These are phyloP conservation scores for Ilyonectria robusta DNA, from an alignment of 2,329 filamentous ascomycete species.

Conservation along the genomic window DNA sequence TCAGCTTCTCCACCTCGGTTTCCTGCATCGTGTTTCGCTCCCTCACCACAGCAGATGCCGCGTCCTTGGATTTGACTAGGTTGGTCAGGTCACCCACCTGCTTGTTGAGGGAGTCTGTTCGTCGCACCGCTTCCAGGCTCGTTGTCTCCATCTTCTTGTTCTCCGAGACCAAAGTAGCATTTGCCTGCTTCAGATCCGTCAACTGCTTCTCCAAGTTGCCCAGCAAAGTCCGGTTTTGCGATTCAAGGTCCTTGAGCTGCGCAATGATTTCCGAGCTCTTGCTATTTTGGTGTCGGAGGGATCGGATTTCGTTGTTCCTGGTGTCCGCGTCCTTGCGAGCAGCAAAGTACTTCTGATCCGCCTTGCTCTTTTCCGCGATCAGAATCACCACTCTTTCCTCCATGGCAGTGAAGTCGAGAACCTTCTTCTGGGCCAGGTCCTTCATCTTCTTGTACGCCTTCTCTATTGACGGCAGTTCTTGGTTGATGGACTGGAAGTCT, in stretches of 20 bases:
- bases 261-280: slow-evolving; percentile 96
- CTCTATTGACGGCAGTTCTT: slow-evolving; percentile 90
- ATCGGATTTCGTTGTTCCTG: slow-evolving; percentile 83
- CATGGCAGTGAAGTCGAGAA: slow-evolving; percentile 79
- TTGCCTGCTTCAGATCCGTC: slow-evolving; percentile 83
- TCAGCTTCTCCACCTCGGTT: slow-evolving; percentile 84
- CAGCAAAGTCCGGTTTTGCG: slow-evolving; percentile 80
- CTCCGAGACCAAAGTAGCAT: slow-evolving; percentile 79
- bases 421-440: slow-evolving; percentile 86
- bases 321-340: slow-evolving; percentile 95
- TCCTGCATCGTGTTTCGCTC: slow-evolving; percentile 75
- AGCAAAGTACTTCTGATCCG: slow-evolving; percentile 97
- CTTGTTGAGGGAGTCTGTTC: slow-evolving; percentile 78
- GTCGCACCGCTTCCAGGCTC: slow-evolving; percentile 77
- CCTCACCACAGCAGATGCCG: slow-evolving; percentile 64
- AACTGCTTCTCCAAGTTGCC: slow-evolving; percentile 93
- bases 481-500: slow-evolving; percentile 87
- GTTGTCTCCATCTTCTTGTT: slow-evolving; percentile 82
- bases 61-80: slow-evolving; percentile 82
- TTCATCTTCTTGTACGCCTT: slow-evolving; percentile 92
- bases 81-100: slow-evolving; percentile 85
- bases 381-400: slow-evolving; percentile 85
- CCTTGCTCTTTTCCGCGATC: slow-evolving; percentile 92
- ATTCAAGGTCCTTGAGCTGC: slow-evolving; percentile 91
- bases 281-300: slow-evolving; percentile 84